phyloP scores from a whole-genome alignment of 345 rosid genomes.

The Citrus australasica region DNA sequence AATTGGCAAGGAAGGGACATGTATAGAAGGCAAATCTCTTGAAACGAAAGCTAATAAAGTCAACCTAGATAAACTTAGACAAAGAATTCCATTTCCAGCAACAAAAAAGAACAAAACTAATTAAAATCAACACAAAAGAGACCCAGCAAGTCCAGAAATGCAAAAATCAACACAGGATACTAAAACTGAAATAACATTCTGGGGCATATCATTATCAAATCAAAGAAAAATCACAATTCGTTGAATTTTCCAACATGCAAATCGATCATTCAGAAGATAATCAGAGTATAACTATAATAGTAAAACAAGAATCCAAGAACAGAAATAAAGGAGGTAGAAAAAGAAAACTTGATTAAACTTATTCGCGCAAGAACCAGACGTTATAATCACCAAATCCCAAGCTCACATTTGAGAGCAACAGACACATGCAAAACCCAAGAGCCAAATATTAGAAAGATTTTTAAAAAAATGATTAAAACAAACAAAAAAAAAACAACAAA shows the following conservation, averaged over 20 bases:
- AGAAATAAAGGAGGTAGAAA: background rate
- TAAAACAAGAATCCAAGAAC: background rate
- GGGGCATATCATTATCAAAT: background rate
- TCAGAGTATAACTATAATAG: background rate
- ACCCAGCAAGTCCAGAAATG: background rate
- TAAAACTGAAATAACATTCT: background rate
- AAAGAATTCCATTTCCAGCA: background rate
- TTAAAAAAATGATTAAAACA: background rate
- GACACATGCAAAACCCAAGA: slow-evolving; percentile 30
- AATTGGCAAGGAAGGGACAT: background rate
- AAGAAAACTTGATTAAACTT: background rate
- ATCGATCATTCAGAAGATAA: background rate
- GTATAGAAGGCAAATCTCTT: background rate
- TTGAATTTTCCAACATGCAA: background rate
- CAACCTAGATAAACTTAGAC: background rate
- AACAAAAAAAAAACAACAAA: background rate
- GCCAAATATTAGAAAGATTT: background rate
- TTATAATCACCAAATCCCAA: background rate
- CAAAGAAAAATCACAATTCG: background rate
- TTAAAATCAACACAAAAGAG: background rate
- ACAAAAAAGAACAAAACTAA: background rate
- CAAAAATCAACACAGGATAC: background rate
- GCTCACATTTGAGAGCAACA: background rate
- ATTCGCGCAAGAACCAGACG: background rate
- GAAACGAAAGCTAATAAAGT: background rate